phyloP scores from a whole-genome alignment of 306 rosid genomes.

The Vicia faba region DNA sequence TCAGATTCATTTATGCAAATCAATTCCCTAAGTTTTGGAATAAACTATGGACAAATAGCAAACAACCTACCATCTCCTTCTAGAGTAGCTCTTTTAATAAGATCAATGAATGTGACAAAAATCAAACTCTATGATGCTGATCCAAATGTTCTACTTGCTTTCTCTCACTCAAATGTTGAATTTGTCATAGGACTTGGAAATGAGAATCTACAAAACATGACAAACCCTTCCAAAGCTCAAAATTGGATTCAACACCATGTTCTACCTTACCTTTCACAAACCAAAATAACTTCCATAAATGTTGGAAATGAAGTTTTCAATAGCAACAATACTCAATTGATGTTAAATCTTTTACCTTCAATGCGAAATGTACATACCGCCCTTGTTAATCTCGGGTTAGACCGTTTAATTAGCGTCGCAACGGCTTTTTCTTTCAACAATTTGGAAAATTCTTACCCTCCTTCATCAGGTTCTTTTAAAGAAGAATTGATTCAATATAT shows the following conservation, averaged over 20 bases:
- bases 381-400: constrained; percentile 64
- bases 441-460: constrained; percentile 63
- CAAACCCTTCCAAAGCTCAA: constrained; percentile 61
- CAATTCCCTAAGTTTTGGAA: constrained; percentile 59
- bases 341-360: constrained; percentile 64
- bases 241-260: constrained; percentile 63
- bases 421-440: constrained; percentile 70
- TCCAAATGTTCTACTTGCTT: constrained; percentile 75
- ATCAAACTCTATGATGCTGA: constrained; percentile 91
- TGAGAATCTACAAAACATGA: constrained; percentile 58
- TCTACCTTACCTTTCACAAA: constrained; percentile 59
- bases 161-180: constrained; percentile 62
- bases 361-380: constrained; percentile 65
- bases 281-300: constrained; percentile 62
- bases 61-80: constrained; percentile 73
- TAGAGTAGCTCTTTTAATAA: constrained; percentile 58
- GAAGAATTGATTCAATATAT: constrained; percentile 54
- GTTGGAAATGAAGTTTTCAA: constrained; percentile 79
- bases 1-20: constrained; percentile 54
- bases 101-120: constrained; percentile 61
- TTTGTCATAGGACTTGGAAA: constrained; percentile 78
- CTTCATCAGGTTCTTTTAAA: constrained; percentile 65
- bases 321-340: constrained; percentile 46
- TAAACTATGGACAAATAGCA: constrained; percentile 92
- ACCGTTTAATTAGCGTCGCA: constrained; percentile 56